Percentiles rank a stretch among this genome's conserved stretches.
Conservation (phyloP, 2,329 filamentous ascomycete genomes). For the Pseudogymnoascus sp. region DNA sequence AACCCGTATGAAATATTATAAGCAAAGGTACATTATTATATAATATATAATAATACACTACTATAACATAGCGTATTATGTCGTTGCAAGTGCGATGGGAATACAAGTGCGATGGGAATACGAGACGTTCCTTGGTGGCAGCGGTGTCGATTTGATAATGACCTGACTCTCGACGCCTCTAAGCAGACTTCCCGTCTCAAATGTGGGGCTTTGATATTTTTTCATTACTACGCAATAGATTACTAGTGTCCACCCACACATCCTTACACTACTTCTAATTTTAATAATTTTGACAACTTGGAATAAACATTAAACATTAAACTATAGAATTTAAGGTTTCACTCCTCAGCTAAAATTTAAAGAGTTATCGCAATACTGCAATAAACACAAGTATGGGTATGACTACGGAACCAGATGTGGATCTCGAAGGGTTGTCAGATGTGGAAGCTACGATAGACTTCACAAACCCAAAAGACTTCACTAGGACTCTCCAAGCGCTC, state of each 20-base stretch:
- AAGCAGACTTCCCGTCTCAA: neutral
- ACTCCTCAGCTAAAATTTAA: neutral
- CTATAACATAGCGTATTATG: too few species aligned
- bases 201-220: too few species aligned
- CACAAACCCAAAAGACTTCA: neutral
- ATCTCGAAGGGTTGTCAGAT: neutral
- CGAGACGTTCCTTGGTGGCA: neutral
- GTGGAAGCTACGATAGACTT: neutral
- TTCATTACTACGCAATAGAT: too few species aligned
- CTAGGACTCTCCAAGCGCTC: neutral
- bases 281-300: too few species aligned
- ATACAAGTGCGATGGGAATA: neutral
- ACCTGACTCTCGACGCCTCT: neutral
- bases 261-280: too few species aligned
- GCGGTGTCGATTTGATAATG: neutral
- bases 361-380: neutral
- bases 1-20: too few species aligned
- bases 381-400: neutral
- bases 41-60: too few species aligned
- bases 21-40: too few species aligned
- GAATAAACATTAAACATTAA: too few species aligned
- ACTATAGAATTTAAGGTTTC: too few species aligned
- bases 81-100: neutral
- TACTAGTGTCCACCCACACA: too few species aligned
- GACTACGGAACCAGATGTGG: neutral